Conservation (phyloP, 495 filamentous ascomycete species). For the Talaromyces wortmannii region DNA sequence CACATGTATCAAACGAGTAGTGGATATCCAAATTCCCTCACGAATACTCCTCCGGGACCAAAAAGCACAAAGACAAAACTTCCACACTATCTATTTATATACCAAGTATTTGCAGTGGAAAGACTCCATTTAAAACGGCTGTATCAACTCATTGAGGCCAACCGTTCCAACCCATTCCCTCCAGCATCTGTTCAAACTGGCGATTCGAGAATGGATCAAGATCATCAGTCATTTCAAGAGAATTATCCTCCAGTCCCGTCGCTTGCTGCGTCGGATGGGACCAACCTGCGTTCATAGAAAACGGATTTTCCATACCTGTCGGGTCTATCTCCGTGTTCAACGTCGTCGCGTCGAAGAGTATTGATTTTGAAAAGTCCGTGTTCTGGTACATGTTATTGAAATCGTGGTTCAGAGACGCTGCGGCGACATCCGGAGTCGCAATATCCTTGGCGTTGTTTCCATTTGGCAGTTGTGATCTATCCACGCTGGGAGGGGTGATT, state of each 20-base stretch:
- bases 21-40: neutral
- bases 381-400: neutral
- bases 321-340: conserved; percentile 7
- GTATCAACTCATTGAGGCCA: conserved; percentile 10
- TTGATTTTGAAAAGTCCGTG: neutral
- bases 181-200: conserved; percentile 31
- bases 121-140: neutral
- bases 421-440: neutral
- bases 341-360: neutral
- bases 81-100: neutral
- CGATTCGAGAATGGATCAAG: conserved; percentile 17
- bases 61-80: neutral
- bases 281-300: conserved; percentile 18
- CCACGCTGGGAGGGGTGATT: conserved; percentile 17
- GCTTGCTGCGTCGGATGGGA: neutral
- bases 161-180: conserved; percentile 16
- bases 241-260: neutral
- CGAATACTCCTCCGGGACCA: neutral
- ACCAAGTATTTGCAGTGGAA: neutral
- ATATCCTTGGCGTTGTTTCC: neutral
- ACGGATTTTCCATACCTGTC: conserved; percentile 8
- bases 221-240: conserved; percentile 3
- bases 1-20: neutral
- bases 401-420: conserved; percentile 8
- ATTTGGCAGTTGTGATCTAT: conserved; percentile 7